Conservation (phyloP, 192 early-diverging fungal genomes). For the Coemansia sp. region DNA sequence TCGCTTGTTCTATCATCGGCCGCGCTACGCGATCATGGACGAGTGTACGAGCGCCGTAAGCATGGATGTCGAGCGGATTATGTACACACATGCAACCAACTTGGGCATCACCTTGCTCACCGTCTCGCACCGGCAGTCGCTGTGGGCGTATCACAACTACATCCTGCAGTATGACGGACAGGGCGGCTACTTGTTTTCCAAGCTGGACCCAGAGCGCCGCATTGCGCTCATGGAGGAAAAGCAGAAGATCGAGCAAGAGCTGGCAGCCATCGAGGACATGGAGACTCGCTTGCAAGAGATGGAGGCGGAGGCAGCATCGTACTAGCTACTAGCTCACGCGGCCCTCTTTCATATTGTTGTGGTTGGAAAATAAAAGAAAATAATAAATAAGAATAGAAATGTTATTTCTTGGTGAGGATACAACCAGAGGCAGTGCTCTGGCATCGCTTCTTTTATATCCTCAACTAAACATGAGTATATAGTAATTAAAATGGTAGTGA, state of each 20-base stretch:
- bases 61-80: slow-evolving; percentile 92
- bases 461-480: no score
- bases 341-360: no score
- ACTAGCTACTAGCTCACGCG: no score
- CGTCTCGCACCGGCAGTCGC: slow-evolving; percentile 91
- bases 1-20: slow-evolving; percentile 95
- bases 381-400: no score
- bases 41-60: slow-evolving; percentile 93
- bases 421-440: no score
- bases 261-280: slow-evolving; percentile 36
- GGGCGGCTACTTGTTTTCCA: slow-evolving; percentile 94
- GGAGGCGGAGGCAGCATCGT: slow-evolving; percentile 24
- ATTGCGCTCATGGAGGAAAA: slow-evolving; percentile 93
- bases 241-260: slow-evolving; percentile 65
- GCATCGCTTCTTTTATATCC: no score
- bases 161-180: slow-evolving; percentile 96
- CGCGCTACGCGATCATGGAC: slow-evolving; percentile 95
- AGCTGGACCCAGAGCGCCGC: slow-evolving; percentile 85
- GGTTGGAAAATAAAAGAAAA: no score
- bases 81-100: slow-evolving; percentile 81
- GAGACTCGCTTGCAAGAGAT: slow-evolving; percentile 42
- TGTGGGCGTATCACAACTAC: slow-evolving; percentile 98
- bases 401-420: no score
- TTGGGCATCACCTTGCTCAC: slow-evolving; percentile 92
- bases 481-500: no score